Base-by-base conservation (phyloP, 805 yeast species). In the Metschnikowia henanensis region DNA sequence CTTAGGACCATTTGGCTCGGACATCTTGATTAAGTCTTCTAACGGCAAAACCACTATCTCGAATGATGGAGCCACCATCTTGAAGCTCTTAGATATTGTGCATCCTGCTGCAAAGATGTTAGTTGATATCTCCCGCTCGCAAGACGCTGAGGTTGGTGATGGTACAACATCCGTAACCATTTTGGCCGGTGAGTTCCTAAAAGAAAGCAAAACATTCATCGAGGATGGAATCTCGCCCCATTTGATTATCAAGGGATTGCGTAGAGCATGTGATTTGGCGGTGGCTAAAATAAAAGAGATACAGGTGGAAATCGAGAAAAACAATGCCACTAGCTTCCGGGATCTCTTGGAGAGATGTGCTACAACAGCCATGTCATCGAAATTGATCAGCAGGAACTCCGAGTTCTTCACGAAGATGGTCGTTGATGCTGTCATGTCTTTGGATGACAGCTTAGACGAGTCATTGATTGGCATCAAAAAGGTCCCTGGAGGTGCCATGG, bases 71-170 rank as follows among this genome's bases (percentile, higher is more conserved):
- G 99, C 99, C 31, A 94, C 99, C 2, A 92, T 94, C 56, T 73
- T 94, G 63, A 88, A 85, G 62, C 75, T 94, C 45, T 70, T 94
- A 53, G 99, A 94, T 60, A 95, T 94, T 43, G 97, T 94, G 20
- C 99, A 94, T 60, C 99, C 99, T 8, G 99, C 99, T 9, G 99
- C 99, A 10, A 90, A 89, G 65, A 91, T 92, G 47, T 72, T 92
- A 54, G 99, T 92, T 41, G 96, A 92, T 62, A 87, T 92, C 45
- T 87, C 97, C 15, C 84, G 95, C 63, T 90, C 96, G 3, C 99
- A 92, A 70, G 99, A 92, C 64, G 96, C 95, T 47, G 98, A 92
- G 66, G 96, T 94, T 52, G 99, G 99, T 47, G 99, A 92, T 68
- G 99, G 99, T 53, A 92, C 99, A 34, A 92, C 99, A 1, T 85